Evolutionary conservation across 2,329 filamentous ascomycete species (phyloP).

Genomic region (Paracorniculantispora psalliotae): DNA sequence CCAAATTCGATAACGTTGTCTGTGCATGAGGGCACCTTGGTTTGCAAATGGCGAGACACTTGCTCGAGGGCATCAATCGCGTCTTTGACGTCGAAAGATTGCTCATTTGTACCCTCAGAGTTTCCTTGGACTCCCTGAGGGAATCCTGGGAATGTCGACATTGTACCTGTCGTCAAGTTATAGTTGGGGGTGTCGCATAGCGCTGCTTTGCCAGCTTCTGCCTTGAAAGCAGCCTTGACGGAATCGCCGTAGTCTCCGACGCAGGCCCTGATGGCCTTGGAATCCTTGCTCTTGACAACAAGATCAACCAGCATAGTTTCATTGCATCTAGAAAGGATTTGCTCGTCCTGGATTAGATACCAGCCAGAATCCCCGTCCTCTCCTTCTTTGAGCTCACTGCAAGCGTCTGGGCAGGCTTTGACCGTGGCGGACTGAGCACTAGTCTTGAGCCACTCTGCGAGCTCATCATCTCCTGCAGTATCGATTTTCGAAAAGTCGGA

Average conservation of each 20-base stretch:
- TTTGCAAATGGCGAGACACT: background rate
- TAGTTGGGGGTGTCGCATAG: background rate
- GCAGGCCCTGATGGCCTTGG: background rate
- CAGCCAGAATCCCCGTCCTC: background rate
- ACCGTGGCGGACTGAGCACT: background rate
- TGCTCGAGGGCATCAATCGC: background rate
- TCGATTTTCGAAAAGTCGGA: background rate
- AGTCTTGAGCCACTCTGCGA: background rate
- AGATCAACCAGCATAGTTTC: background rate
- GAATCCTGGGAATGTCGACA: background rate
- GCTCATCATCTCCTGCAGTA: background rate
- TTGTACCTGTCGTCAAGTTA: background rate
- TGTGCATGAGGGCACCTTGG: background rate
- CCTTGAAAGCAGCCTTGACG: background rate
- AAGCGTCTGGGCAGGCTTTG: background rate
- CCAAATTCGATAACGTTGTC: conserved; percentile 12
- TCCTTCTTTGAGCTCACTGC: background rate
- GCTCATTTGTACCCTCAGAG: background rate
- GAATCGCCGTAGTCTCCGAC: background rate
- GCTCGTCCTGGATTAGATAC: background rate
- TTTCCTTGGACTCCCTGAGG: background rate
- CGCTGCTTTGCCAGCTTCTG: background rate
- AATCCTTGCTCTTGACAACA: background rate
- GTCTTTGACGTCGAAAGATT: background rate
- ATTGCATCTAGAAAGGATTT: background rate